A percentile compares a stretch with the other conserved stretches of the same genome.
Conservation (phyloP, 192 early-diverging fungal genomes). For the Piromyces sp. region DNA sequence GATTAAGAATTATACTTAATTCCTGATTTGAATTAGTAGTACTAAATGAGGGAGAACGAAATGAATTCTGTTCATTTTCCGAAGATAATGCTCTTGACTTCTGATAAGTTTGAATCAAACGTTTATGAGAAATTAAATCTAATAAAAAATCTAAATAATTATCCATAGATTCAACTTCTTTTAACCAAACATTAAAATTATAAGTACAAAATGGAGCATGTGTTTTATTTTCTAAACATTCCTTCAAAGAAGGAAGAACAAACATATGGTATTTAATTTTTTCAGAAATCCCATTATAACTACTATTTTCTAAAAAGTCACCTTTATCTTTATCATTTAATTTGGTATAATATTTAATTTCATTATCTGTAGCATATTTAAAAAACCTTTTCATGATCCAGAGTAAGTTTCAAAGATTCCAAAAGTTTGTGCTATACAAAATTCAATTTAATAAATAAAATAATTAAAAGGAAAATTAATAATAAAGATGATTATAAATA, state of each 20-base stretch:
- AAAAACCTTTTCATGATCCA: not conserved
- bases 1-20: not conserved
- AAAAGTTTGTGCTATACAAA: too few relatives aligned
- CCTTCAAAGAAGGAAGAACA: not conserved
- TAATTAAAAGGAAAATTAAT: too few relatives aligned
- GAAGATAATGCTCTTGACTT: not conserved
- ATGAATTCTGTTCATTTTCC: not conserved
- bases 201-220: not conserved
- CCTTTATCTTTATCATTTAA: not conserved
- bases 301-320: not conserved
- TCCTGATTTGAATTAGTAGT: not conserved
- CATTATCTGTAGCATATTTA: not conserved
- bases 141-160: not conserved
- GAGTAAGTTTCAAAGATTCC: too few relatives aligned
- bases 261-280: not conserved
- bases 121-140: not conserved
- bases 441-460: too few relatives aligned
- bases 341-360: not conserved
- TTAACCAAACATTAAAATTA: not conserved
- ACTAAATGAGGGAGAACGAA: too few relatives aligned
- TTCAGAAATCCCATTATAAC: not conserved
- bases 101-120: not conserved
- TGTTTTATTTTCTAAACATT: not conserved
- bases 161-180: not conserved
- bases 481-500: too few relatives aligned